Percentiles rank a stretch among this genome's conserved stretches.
phyloP scores from a whole-genome alignment of 352 stramenopile species.

The Phytophthora chlamydospora region DNA sequence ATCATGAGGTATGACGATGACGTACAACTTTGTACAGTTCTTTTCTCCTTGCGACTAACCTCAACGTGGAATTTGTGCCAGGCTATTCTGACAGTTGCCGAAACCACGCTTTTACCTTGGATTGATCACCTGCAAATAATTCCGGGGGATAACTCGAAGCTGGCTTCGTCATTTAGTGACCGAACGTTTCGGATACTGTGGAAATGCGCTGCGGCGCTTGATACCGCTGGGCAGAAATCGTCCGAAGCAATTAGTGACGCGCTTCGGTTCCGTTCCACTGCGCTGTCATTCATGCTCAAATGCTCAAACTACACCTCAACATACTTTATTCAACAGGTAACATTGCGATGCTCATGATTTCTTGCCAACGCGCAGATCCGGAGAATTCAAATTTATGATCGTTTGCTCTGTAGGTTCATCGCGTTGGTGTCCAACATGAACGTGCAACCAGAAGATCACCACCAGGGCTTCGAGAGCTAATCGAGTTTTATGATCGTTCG shows the following conservation, averaged over 20 bases:
- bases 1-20: conserved; percentile 38
- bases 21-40: background rate
- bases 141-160: conserved; percentile 52
- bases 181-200: conserved; percentile 73
- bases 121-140: conserved; percentile 55
- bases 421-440: conserved; percentile 69
- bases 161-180: conserved; percentile 66
- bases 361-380: no score
- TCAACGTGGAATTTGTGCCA: conserved; percentile 19
- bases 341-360: background rate
- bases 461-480: conserved; percentile 34
- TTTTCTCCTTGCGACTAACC: conserved; percentile 8
- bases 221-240: conserved; percentile 25
- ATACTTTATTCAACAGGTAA: conserved; percentile 72
- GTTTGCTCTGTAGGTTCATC: conserved; percentile 47
- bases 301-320: conserved; percentile 64
- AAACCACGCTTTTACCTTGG: conserved; percentile 47
- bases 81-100: conserved; percentile 29
- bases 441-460: conserved; percentile 39
- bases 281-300: conserved; percentile 68
- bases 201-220: conserved; percentile 58
- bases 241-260: conserved; percentile 22
- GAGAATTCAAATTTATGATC: no score
- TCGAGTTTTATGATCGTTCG: conserved; percentile 50
- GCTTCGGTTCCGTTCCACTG: conserved; percentile 50